phyloP scores from a whole-genome alignment of 495 filamentous ascomycete genomes.

The Daldinia grandis region DNA sequence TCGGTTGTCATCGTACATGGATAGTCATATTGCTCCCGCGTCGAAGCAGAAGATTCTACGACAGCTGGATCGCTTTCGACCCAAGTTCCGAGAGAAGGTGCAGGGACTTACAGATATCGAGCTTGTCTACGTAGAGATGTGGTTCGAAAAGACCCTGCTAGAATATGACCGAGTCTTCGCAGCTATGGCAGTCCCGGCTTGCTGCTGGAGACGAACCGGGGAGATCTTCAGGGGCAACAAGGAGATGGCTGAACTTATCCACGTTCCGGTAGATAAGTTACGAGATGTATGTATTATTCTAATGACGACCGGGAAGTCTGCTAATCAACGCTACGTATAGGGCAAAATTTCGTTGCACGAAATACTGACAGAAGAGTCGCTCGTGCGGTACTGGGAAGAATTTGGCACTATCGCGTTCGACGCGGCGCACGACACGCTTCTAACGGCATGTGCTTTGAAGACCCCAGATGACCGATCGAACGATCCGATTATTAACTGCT shows the following conservation, averaged over 20 bases:
- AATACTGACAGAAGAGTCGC: slow-evolving; percentile 90
- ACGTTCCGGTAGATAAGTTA: slow-evolving; percentile 88
- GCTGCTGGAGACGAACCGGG: slow-evolving; percentile 95
- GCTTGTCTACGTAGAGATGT: slow-evolving; percentile 94
- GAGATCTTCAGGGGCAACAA: slow-evolving; percentile 98
- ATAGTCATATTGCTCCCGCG: slow-evolving; percentile 76
- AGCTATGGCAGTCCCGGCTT: slow-evolving; percentile 97
- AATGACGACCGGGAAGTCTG: not conserved
- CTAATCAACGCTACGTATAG: slow-evolving; percentile 55
- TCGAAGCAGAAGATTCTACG: slow-evolving; percentile 89
- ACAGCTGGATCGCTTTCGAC: slow-evolving; percentile 90
- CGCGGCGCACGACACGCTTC: slow-evolving; percentile 91
- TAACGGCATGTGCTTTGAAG: slow-evolving; percentile 92
- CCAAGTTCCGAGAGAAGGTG: slow-evolving; percentile 95
- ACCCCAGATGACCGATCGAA: slow-evolving; percentile 77
- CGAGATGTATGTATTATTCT: slow-evolving; percentile 74
- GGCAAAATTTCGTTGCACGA: slow-evolving; percentile 96
- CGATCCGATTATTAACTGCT: slow-evolving; percentile 83
- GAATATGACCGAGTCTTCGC: slow-evolving; percentile 99
- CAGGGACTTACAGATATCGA: slow-evolving; percentile 90
- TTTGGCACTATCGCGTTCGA: slow-evolving; percentile 99
- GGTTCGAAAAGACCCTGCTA: slow-evolving; percentile 94
- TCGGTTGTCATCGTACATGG: slow-evolving; percentile 87
- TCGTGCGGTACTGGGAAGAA: slow-evolving; percentile 98
- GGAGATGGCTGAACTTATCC: slow-evolving; percentile 97